Conservation (phyloP, 257 asterid genomes). For the Nicotiana attenuata region DNA sequence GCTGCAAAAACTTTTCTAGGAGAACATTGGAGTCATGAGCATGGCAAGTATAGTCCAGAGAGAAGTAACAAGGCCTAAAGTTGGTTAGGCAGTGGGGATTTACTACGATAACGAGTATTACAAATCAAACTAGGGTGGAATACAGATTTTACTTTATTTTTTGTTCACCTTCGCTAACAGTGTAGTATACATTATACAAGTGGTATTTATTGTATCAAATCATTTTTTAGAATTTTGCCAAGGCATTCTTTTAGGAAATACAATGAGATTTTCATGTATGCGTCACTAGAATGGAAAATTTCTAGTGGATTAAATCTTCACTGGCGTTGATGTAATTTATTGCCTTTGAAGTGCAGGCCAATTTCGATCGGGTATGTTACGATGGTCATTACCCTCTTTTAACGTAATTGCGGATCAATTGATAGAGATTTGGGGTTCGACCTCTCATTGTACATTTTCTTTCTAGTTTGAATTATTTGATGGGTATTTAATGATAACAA, state of each 20-base stretch:
- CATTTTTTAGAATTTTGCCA: neutral
- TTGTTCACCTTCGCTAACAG: neutral
- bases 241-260: neutral
- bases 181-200: neutral
- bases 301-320: too few relatives aligned
- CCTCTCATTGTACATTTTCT: too few relatives aligned
- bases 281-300: neutral
- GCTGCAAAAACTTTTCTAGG: constrained; percentile 94
- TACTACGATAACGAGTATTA: neutral
- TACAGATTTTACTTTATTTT: neutral
- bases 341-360: too few relatives aligned
- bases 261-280: neutral
- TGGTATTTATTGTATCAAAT: neutral
- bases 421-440: too few relatives aligned
- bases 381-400: too few relatives aligned
- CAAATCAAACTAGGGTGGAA: neutral
- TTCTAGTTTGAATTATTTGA: too few relatives aligned
- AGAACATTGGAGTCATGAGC: constrained; percentile 54
- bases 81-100: neutral
- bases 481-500: too few relatives aligned
- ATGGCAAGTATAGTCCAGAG: constrained; percentile 15
- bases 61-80: neutral
- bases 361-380: too few relatives aligned
- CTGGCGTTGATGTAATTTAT: too few relatives aligned
- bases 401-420: too few relatives aligned